A percentile compares a stretch with the other conserved stretches of the same genome.
Evolutionary conservation across 768 basidiomycete genomes (phyloP).

Genomic region (Russula brevipes): DNA sequence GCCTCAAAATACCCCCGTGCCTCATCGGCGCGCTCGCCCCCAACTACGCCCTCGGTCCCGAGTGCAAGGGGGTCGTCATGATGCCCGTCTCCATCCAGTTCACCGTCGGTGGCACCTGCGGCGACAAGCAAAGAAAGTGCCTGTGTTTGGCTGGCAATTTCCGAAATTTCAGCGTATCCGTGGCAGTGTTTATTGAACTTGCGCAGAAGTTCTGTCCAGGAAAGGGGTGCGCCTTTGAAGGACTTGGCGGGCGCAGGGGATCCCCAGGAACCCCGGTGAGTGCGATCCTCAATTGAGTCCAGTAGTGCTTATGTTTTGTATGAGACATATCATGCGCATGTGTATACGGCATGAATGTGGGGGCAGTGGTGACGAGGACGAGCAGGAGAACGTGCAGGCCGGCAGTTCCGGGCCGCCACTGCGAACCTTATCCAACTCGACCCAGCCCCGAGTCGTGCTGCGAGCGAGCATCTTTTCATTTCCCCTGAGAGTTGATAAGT

Average conservation of each 20-base stretch:
- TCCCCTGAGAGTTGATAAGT: not conserved
- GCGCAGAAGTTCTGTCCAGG: slow-evolving; percentile 75
- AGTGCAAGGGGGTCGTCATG: slow-evolving; percentile 27
- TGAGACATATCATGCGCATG: slow-evolving; percentile 34
- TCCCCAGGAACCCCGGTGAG: slow-evolving; percentile 76
- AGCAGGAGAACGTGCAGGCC: not conserved
- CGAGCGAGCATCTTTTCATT: not conserved
- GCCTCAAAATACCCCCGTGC: slow-evolving; percentile 11
- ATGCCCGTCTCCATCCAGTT: slow-evolving; percentile 52
- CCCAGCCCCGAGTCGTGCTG: too few relatives aligned
- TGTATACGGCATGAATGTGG: not conserved
- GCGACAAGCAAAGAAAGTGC: slow-evolving; percentile 50
- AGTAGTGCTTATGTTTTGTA: slow-evolving; percentile 71
- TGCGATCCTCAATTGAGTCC: slow-evolving; percentile 63
- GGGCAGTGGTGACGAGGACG: not conserved
- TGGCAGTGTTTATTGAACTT: slow-evolving; percentile 84
- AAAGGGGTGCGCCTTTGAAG: slow-evolving; percentile 46
- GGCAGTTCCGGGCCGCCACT: slow-evolving; percentile 2
- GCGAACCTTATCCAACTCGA: too few relatives aligned
- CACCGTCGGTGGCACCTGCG: slow-evolving; percentile 39
- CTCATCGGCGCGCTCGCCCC: slow-evolving; percentile 15
- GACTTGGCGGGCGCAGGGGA: slow-evolving; percentile 55
- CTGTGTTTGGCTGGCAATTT: slow-evolving; percentile 64
- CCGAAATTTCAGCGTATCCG: slow-evolving; percentile 54
- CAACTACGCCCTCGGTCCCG: slow-evolving; percentile 14